These are phyloP conservation scores for Nasturtium officinale DNA, from an alignment of 345 rosid genomes.

Conservation along the genomic window DNA sequence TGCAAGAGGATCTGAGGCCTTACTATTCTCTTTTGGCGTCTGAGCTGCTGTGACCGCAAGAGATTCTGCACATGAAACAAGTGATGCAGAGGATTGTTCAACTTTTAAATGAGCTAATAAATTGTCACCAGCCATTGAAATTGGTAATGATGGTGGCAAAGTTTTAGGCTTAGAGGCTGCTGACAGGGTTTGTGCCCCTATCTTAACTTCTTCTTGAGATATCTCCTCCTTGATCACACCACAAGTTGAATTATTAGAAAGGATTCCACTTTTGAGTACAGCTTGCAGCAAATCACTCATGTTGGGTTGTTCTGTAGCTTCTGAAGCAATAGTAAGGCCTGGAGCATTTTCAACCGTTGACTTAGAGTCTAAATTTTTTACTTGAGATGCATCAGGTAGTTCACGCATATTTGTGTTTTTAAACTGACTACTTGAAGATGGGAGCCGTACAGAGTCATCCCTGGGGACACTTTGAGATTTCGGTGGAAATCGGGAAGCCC, in stretches of 20 bases:
- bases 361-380: slow-evolving; percentile 46
- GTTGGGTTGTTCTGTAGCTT: slow-evolving; percentile 52
- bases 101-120: slow-evolving; percentile 44
- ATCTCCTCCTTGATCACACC: slow-evolving; percentile 42
- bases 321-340: slow-evolving; percentile 46
- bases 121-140: slow-evolving; percentile 43
- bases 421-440: slow-evolving; percentile 43
- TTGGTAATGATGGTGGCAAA: slow-evolving; percentile 40
- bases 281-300: slow-evolving; percentile 73
- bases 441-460: slow-evolving; percentile 41
- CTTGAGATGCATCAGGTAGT: slow-evolving; percentile 47
- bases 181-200: slow-evolving; percentile 40
- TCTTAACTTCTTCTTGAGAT: slow-evolving; percentile 43
- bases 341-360: slow-evolving; percentile 42
- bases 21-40: slow-evolving; percentile 49
- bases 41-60: slow-evolving; percentile 43
- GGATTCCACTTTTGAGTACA: slow-evolving; percentile 73
- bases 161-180: slow-evolving; percentile 45
- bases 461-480: slow-evolving; percentile 43
- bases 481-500: slow-evolving; percentile 53
- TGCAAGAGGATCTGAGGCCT: slow-evolving; percentile 67
- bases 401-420: slow-evolving; percentile 41
- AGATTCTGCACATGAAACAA: slow-evolving; percentile 50
- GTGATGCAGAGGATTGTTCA: slow-evolving; percentile 50
- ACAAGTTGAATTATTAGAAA: slow-evolving; percentile 47